These are phyloP conservation scores for Apiotrichum laibachii DNA, from an alignment of 1,284 basidiomycete genomes.

Conservation along the genomic window DNA sequence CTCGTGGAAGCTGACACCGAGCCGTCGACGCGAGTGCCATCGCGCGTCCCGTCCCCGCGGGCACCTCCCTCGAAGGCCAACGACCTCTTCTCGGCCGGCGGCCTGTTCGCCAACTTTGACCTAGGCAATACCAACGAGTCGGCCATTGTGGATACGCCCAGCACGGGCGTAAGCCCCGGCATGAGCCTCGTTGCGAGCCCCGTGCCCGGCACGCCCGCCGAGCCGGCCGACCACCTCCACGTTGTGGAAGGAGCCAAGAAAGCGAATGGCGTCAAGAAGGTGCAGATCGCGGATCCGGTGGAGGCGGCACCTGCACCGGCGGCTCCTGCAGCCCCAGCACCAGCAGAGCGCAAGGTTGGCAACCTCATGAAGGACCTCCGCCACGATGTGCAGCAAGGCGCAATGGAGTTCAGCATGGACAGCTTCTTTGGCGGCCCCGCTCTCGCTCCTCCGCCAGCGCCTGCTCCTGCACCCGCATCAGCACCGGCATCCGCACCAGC, in stretches of 20 bases:
- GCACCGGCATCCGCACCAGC: too few relatives aligned
- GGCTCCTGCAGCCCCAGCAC: background rate
- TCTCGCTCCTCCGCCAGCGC: too few relatives aligned
- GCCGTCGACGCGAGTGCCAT: conserved; percentile 61
- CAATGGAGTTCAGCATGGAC: conserved; percentile 51
- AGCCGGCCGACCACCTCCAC: background rate
- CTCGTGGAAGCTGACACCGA: conserved; percentile 51
- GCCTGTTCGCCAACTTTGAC: conserved; percentile 5
- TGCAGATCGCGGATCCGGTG: background rate
- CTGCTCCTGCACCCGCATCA: too few relatives aligned
- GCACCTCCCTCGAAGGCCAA: background rate
- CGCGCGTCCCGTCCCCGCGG: conserved; percentile 35
- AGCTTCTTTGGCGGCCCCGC: conserved; percentile 1
- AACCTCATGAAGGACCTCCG: conserved; percentile 61
- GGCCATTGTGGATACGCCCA: background rate
- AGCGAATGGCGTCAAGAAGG: background rate
- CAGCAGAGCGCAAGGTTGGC: conserved; percentile 62
- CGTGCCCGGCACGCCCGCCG: conserved; percentile 5
- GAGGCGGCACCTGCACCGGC: background rate
- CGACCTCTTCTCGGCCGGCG: background rate
- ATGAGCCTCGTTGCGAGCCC: background rate
- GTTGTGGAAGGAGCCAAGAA: too few relatives aligned
- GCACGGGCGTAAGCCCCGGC: background rate
- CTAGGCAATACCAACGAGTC: background rate
- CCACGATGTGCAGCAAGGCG: conserved; percentile 49